Evolutionary conservation across 1,139 yeast species (phyloP), one percentile per base, ranked within the genome.

Genomic region (Yamadazyma triangularis): DNA sequence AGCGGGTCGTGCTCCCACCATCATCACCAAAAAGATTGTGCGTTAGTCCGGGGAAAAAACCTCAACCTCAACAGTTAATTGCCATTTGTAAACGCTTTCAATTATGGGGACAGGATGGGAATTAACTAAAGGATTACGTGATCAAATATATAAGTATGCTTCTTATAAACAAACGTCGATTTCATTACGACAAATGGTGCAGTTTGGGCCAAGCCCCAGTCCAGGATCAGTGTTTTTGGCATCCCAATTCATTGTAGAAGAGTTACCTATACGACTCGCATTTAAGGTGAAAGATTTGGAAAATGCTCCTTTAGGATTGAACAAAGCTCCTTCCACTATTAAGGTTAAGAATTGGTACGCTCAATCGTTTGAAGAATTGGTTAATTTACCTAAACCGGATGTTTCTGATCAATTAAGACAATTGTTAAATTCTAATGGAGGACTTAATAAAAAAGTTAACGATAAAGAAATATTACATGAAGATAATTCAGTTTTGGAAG

Each of bases 311-410:
- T 68, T 79, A 45, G 91, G 87, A 0, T 67, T 88, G 35, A 71
- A 69, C 43, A 68, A 78, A 24, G 79, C 79, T 76, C 87, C 88
- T 1, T 78, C 88, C 3, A 85, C 91, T 29, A 64, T 72, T 35
- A 72, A 79, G 42, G 96, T 88, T 13, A 74, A 80, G 40, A 79
- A 85, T 51, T 88, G 96, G 96, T 88, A 88, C 50, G 91, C 93
- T 2, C 94, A 86, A 55, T 80, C 91, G 13, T 88, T 87, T 53
- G 88, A 86, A 46, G 96, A 87, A 49, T 68, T 87, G 44, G 77
- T 84, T 9, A 61, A 70, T 27, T 53, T 77, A 32, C 73, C 73
- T 7, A 69, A 70, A 39, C 82, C 82, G 0, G 45, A 35, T 6
- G 57, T 77, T 23, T 59, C 62, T 27, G 67, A 57, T 2, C 58